Evolutionary conservation across 2,329 filamentous ascomycete species (phyloP).

Genomic region (Juglanconis oblonga): DNA sequence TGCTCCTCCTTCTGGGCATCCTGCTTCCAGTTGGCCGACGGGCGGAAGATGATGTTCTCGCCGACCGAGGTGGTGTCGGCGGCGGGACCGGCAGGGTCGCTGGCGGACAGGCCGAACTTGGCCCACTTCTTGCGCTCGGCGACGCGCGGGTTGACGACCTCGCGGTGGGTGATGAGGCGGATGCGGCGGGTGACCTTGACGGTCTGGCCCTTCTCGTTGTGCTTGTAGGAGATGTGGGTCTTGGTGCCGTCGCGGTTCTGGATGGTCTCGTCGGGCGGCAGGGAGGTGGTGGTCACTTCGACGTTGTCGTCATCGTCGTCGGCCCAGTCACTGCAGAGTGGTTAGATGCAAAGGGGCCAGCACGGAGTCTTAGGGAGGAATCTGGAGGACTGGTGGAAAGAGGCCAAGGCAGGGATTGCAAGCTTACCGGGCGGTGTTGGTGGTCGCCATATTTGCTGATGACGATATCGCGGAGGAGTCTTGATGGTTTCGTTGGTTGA

Average conservation of each 20-base stretch:
- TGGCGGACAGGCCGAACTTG: conserved; percentile 90
- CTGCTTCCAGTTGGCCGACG: conserved; percentile 89
- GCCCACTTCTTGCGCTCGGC: conserved; percentile 89
- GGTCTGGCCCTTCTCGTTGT: conserved; percentile 92
- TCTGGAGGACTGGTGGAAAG: no score
- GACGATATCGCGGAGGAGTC: no score
- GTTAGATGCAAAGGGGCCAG: no score
- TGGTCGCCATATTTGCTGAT: no score
- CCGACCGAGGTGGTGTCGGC: conserved; percentile 88
- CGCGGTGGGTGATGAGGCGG: conserved; percentile 85
- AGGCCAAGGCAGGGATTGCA: no score
- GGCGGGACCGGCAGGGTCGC: conserved; percentile 78
- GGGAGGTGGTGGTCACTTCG: conserved; percentile 56
- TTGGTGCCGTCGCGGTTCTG: conserved; percentile 98
- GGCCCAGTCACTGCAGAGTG: conserved; percentile 69
- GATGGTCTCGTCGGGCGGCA: conserved; percentile 84
- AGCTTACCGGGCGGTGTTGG: no score
- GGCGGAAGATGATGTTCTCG: conserved; percentile 97
- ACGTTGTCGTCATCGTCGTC: conserved; percentile 93
- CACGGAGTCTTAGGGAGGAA: no score
- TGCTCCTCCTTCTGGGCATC: conserved; percentile 77
- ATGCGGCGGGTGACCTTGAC: conserved; percentile 97
- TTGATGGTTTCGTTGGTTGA: no score
- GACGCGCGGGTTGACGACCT: conserved; percentile 93
- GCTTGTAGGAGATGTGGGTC: conserved; percentile 84